phyloP scores from a whole-genome alignment of 257 asterid genomes.

The Petrea volubilis region DNA sequence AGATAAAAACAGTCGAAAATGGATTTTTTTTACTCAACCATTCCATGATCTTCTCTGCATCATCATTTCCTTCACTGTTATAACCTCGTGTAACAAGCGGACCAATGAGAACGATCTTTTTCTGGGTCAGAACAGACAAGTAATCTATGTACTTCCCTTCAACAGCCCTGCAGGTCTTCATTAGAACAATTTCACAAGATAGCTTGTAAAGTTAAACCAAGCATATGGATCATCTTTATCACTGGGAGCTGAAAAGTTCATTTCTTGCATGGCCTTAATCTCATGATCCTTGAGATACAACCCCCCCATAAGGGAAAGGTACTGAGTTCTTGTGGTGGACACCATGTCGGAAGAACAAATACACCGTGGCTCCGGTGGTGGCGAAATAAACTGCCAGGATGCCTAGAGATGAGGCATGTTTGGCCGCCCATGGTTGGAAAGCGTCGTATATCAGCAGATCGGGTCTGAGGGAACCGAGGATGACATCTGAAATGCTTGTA shows the following conservation, averaged over 20 bases:
- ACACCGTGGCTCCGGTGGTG: neutral
- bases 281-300: neutral
- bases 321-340: neutral
- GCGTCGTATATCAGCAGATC: constrained; percentile 23
- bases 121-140: neutral
- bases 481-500: constrained; percentile 18
- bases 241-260: neutral
- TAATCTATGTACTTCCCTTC: constrained; percentile 11
- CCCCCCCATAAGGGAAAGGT: constrained; percentile 20
- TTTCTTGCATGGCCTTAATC: neutral
- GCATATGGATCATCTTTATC: neutral
- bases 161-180: neutral
- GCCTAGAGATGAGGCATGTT: constrained; percentile 4
- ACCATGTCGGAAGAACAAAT: neutral
- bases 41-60: constrained; percentile 22
- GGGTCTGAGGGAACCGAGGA: neutral
- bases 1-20: constrained; percentile 32
- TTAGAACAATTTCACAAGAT: neutral
- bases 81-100: neutral
- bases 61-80: neutral
- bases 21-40: constrained; percentile 29
- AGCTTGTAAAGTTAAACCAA: neutral
- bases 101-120: neutral
- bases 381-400: constrained; percentile 15
- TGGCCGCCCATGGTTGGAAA: constrained; percentile 34